Evolutionary conservation across 768 basidiomycete genomes (phyloP), one percentile per base, ranked within the genome.

Genomic region (Lentinula sp.): DNA sequence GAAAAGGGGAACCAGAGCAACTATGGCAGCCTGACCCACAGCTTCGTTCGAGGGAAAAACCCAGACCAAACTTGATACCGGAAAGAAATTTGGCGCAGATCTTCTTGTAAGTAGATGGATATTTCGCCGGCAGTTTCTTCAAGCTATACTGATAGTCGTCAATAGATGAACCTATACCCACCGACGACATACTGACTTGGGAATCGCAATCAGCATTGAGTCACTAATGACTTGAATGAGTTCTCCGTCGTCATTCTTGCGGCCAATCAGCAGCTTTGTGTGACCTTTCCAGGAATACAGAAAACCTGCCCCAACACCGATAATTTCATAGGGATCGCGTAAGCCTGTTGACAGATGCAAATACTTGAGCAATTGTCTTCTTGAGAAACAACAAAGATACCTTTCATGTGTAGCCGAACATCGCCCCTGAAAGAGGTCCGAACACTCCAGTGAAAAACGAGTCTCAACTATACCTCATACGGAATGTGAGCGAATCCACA

Each of bases 11-110:
- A 3, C 85, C 86, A 5, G 68, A 69, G 69, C 93, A 93, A 21
- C 73, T 75, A n/a, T 31, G 11, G 69, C 95, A 98, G 58, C 84
- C 85, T 28, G 76, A 70, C 2, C 83, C 82, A 71, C 95, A 98
- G 0, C 94, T 80, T 53, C 93, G 80, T 72, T 98, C 95, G 37
- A 94, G 79, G 5, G 81, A 78, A 66, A 91, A 84, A 3, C 94
- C 91, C 31, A 96, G 80, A 4, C 95, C 95, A 71, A 93, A 94
- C 34, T 91, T 81, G 7, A 94, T 87, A 32, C 95, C 94, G 52
- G 91, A 90, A 18, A 81, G 79, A 63, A 96, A 80, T 66, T 91
- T 89, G 18, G 94, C 94, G 64, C 89, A 91, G 28, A 91, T 78
- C 72, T 95, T 97, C 52, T 79, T 74, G 67, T 81, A 79, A 6